Evolutionary conservation across 2,329 filamentous ascomycete species (phyloP).

Genomic region (Didymella pomorum): DNA sequence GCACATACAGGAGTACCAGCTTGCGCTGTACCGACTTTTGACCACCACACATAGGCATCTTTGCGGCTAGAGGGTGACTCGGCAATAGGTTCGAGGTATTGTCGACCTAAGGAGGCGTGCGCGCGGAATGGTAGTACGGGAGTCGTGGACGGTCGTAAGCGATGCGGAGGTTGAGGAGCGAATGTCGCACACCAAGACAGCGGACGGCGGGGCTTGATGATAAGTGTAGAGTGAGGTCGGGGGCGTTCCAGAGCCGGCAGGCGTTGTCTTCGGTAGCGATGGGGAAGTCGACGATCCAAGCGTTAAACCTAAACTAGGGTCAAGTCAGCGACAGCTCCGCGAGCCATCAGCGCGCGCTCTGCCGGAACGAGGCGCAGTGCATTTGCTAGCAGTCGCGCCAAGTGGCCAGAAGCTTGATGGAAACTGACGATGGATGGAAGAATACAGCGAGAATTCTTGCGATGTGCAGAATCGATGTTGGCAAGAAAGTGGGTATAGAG

Average conservation of each 20-base stretch:
- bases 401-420: neutral
- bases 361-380: slow-evolving; percentile 24
- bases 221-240: slow-evolving; percentile 23
- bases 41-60: slow-evolving; percentile 60
- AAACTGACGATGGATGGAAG: slow-evolving; percentile 16
- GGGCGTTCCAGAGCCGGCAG: slow-evolving; percentile 35
- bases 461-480: slow-evolving; percentile 24
- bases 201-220: slow-evolving; percentile 26
- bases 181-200: slow-evolving; percentile 18
- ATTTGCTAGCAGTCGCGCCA: slow-evolving; percentile 17
- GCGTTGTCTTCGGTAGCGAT: slow-evolving; percentile 26
- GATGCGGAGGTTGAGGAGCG: slow-evolving; percentile 20
- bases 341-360: slow-evolving; percentile 24
- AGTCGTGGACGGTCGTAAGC: slow-evolving; percentile 21
- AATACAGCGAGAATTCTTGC: neutral
- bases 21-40: slow-evolving; percentile 88
- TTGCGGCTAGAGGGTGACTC: slow-evolving; percentile 29
- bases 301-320: slow-evolving; percentile 28
- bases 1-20: slow-evolving; percentile 85
- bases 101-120: slow-evolving; percentile 37
- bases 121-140: slow-evolving; percentile 36
- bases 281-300: slow-evolving; percentile 24
- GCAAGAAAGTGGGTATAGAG: neutral
- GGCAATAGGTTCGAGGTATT: slow-evolving; percentile 33
- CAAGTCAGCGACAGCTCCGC: slow-evolving; percentile 21